Evolutionary conservation across 2,329 filamentous ascomycete species (phyloP).

Genomic region (Podosphaera xanthii): DNA sequence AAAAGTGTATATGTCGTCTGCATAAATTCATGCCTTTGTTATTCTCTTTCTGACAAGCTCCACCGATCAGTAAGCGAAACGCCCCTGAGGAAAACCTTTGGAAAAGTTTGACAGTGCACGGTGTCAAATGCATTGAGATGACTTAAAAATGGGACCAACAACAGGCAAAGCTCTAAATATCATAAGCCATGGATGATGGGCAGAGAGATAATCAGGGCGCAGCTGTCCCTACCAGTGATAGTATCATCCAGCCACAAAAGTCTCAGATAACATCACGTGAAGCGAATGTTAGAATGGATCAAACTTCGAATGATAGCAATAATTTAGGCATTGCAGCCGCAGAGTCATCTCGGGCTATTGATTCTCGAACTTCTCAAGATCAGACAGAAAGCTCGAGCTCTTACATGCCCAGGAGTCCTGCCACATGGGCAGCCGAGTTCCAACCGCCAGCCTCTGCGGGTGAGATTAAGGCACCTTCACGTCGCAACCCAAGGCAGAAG

Average conservation of each 20-base stretch:
- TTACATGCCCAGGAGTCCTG: conserved; percentile 1
- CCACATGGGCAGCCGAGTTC: conserved; percentile 13
- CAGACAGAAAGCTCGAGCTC: conserved; percentile 4
- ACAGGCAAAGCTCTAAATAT: neutral
- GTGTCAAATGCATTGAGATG: neutral
- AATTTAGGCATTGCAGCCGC: neutral
- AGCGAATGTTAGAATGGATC: neutral
- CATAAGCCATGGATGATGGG: neutral
- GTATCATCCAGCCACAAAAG: neutral
- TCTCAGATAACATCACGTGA: neutral
- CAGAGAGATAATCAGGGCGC: neutral
- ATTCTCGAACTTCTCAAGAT: conserved; percentile 3
- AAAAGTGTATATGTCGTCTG: no score
- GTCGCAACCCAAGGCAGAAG: conserved; percentile 8
- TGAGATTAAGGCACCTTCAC: conserved; percentile 9
- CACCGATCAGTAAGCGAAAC: no score
- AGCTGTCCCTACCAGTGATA: neutral
- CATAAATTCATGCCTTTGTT: no score
- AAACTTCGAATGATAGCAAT: neutral
- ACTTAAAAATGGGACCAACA: neutral
- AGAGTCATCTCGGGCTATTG: neutral
- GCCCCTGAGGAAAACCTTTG: no score
- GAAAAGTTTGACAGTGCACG: neutral
- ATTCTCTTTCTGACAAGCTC: no score
- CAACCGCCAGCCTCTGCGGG: conserved; percentile 7